Evolutionary conservation across 345 rosid species (phyloP).

Genomic region (Citrus sp.): DNA sequence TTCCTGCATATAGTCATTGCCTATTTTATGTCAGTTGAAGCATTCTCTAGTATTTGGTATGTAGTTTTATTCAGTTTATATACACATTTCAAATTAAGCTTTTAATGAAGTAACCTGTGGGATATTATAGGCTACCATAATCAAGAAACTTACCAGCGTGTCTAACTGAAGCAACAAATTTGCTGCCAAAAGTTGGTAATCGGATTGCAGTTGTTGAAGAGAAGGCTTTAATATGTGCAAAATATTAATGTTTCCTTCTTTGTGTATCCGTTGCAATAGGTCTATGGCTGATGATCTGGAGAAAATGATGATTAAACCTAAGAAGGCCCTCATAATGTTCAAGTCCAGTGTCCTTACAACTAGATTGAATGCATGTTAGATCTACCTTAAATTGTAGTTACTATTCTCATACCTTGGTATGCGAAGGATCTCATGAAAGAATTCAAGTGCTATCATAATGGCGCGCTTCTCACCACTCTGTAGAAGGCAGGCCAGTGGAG

Average conservation of each 20-base stretch:
- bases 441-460: conserved; percentile 52
- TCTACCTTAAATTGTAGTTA: neutral
- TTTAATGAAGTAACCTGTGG: neutral
- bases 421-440: conserved; percentile 69
- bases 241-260: conserved; percentile 50
- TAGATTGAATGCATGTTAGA: neutral
- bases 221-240: conserved; percentile 43
- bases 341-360: neutral
- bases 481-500: conserved; percentile 60
- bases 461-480: conserved; percentile 53
- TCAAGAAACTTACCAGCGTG: conserved; percentile 39
- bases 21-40: neutral
- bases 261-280: conserved; percentile 55
- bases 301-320: conserved; percentile 13
- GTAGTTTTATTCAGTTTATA: neutral
- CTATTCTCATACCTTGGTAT: conserved; percentile 61
- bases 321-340: neutral
- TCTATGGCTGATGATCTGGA: conserved; percentile 65
- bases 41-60: neutral
- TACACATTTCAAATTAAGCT: neutral
- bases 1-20: conserved; percentile 44
- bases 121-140: neutral
- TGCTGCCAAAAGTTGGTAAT: conserved; percentile 64
- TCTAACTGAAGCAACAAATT: conserved; percentile 73
- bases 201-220: conserved; percentile 44